Base-by-base conservation (phyloP, 2,329 filamentous ascomycete species). In the Fusarium redolens region DNA sequence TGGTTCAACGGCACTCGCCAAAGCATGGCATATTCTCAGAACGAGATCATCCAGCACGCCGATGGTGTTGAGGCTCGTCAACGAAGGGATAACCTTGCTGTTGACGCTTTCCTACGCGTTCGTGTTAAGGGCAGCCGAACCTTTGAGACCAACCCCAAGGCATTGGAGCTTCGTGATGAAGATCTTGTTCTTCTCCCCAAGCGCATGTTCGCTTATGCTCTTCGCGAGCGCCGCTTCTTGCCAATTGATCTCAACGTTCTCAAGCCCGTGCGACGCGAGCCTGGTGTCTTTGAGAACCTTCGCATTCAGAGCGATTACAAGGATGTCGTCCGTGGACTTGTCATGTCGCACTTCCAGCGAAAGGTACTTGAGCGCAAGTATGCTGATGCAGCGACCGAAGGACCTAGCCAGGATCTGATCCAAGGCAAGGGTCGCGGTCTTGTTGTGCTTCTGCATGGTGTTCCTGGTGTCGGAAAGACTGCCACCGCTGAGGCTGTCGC, bases 401-500 rank as follows among this genome's bases (percentile, higher is more conserved):
- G 77, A 1, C 76, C 72, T 1, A 64, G 71, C 45, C 82, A 84
- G 72, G 84, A 86, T 71, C 68, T 86, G 12, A 83, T 86, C 50
- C 80, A 82, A 57, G 84, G 84, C 68, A 87, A 86, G 71, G 84
- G 83, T 2, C 79, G 81, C 3, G 85, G 85, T 9, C 74, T 87
- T 1, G 80, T 86, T 5, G 79, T 87, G 0, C 74, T 87, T 1
- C 77, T 87, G 0, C 85, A 86, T 63, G 85, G 86, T 31, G 81
- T 83, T 1, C 85, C 85, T 0, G 85, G 85, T 31, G 84, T 86
- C 0, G 85, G 85, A 8, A 87, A 87, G 78, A 87, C 86, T 1
- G 81, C 83, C 0, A 86, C 86, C 0, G 85, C 85, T 2, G 81
- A 85, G 68, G 82, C 82, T 2, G 79, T 84, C 3, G 83, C 83